These are phyloP conservation scores for Lentinula boryana DNA, from an alignment of 768 basidiomycete species.

Conservation along the genomic window DNA sequence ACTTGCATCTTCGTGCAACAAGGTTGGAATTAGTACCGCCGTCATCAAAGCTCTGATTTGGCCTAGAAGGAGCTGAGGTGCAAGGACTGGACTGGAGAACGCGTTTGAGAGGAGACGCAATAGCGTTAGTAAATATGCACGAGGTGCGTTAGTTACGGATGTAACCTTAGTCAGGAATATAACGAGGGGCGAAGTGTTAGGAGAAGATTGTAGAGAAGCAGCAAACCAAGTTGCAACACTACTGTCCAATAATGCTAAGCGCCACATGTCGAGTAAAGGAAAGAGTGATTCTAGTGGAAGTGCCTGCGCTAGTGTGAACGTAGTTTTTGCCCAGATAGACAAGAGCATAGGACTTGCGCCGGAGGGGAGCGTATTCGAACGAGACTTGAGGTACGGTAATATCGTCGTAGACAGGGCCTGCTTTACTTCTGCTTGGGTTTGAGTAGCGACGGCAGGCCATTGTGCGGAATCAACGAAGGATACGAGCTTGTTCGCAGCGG, in stretches of 20 bases:
- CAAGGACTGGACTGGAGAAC: slow-evolving; percentile 48
- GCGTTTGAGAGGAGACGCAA: slow-evolving; percentile 67
- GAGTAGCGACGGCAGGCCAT: slow-evolving; percentile 23
- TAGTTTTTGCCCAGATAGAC: slow-evolving; percentile 43
- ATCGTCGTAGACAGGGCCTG: slow-evolving; percentile 41
- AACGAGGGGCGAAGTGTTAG: slow-evolving; percentile 34
- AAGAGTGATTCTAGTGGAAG: slow-evolving; percentile 60
- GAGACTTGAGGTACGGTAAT: slow-evolving; percentile 59
- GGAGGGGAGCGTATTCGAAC: slow-evolving; percentile 17
- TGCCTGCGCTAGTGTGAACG: slow-evolving; percentile 31
- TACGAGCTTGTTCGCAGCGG: slow-evolving; percentile 52
- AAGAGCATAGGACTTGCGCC: slow-evolving; percentile 33
- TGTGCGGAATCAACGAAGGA: slow-evolving; percentile 52
- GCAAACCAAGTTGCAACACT: slow-evolving; percentile 47
- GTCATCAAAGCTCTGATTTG: slow-evolving; percentile 33
- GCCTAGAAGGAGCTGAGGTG: slow-evolving; percentile 27
- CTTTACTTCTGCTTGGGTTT: slow-evolving; percentile 37
- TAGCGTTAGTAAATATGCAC: slow-evolving; percentile 59
- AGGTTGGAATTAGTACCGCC: slow-evolving; percentile 52
- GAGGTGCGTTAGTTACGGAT: slow-evolving; percentile 23
- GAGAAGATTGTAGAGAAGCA: slow-evolving; percentile 14
- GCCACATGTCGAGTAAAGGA: slow-evolving; percentile 80
- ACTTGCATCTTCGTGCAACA: slow-evolving; percentile 60
- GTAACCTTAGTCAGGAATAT: slow-evolving; percentile 42
- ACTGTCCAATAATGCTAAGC: slow-evolving; percentile 67